A percentile compares a stretch with the other conserved stretches of the same genome.
These are phyloP conservation scores for Hippophae rhamnoides DNA, from an alignment of 306 rosid species.

Conservation along the genomic window DNA sequence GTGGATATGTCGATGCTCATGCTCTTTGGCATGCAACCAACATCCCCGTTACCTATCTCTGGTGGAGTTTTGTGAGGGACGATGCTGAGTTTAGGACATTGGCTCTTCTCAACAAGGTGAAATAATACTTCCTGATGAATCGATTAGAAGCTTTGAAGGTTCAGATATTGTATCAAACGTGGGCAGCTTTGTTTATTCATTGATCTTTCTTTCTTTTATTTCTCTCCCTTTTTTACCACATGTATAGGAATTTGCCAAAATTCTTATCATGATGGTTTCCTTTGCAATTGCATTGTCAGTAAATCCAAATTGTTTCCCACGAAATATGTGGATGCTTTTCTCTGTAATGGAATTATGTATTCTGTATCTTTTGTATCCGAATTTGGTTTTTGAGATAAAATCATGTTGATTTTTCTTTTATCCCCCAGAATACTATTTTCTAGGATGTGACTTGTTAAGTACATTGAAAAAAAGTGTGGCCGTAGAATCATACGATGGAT, in stretches of 20 bases:
- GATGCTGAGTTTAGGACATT: slow-evolving; percentile 75
- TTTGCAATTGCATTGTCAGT: slow-evolving; percentile 20
- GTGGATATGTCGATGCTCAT: slow-evolving; percentile 77
- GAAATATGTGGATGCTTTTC: slow-evolving; percentile 26
- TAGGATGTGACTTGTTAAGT: too few relatives aligned
- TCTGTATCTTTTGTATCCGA: too few relatives aligned
- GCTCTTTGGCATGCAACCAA: slow-evolving; percentile 69
- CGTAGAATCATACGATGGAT: too few relatives aligned
- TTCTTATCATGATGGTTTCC: slow-evolving; percentile 44
- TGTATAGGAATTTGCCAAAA: slow-evolving; percentile 33
- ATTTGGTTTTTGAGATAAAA: too few relatives aligned
- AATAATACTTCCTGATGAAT: slow-evolving; percentile 29
- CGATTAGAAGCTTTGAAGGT: slow-evolving; percentile 13
- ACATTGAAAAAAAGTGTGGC: too few relatives aligned
- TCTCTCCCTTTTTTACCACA: slow-evolving; percentile 29
- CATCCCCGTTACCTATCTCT: slow-evolving; percentile 69
- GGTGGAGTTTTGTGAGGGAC: slow-evolving; percentile 91
- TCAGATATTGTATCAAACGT: slow-evolving; percentile 32
- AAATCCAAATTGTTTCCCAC: slow-evolving; percentile 35
- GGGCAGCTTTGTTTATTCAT: slow-evolving; percentile 36
- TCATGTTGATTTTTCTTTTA: too few relatives aligned
- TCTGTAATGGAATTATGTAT: too few relatives aligned
- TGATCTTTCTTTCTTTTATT: slow-evolving; percentile 7
- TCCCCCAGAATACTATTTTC: too few relatives aligned
- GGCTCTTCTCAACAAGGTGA: slow-evolving; percentile 54